phyloP scores from a whole-genome alignment of 768 basidiomycete species.

The Boletus pseudopeckii region DNA sequence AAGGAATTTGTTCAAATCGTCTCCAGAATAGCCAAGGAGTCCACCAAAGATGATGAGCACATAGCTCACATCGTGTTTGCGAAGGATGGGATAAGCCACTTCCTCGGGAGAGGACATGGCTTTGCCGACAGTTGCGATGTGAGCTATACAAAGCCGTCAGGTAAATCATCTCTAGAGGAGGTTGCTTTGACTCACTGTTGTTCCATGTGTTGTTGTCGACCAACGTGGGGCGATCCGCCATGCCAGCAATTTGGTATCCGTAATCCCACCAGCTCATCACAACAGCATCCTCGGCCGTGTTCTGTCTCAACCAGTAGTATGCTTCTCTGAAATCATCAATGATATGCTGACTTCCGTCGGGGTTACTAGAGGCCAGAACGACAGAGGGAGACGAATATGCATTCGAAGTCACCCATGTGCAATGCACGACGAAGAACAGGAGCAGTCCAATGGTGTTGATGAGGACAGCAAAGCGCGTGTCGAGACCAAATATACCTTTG shows the following conservation, averaged over 20 bases:
- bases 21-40: constrained; percentile 93
- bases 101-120: constrained; percentile 96
- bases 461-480: constrained; percentile 75
- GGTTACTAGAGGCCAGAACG: constrained; percentile 74
- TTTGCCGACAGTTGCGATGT: constrained; percentile 98
- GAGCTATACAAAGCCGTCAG: constrained; percentile 48
- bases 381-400: constrained; percentile 99
- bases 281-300: constrained; percentile 87
- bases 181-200: constrained; percentile 68
- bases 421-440: constrained; percentile 90
- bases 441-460: constrained; percentile 75
- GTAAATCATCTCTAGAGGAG: constrained; percentile 2
- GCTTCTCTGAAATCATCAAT: constrained; percentile 99
- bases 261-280: constrained; percentile 99
- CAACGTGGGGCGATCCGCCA: constrained; percentile 93
- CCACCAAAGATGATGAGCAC: constrained; percentile 97
- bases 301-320: constrained; percentile 97
- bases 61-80: constrained; percentile 97
- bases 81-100: constrained; percentile 92
- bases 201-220: constrained; percentile 99
- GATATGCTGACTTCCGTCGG: constrained; percentile 87
- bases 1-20: constrained; percentile 99
- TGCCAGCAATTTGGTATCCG: constrained; percentile 98
- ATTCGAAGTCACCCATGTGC: constrained; percentile 91
- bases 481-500: constrained; percentile 79